These are phyloP conservation scores for Volvariella surrecta DNA, from an alignment of 1,284 basidiomycete genomes.

Conservation along the genomic window DNA sequence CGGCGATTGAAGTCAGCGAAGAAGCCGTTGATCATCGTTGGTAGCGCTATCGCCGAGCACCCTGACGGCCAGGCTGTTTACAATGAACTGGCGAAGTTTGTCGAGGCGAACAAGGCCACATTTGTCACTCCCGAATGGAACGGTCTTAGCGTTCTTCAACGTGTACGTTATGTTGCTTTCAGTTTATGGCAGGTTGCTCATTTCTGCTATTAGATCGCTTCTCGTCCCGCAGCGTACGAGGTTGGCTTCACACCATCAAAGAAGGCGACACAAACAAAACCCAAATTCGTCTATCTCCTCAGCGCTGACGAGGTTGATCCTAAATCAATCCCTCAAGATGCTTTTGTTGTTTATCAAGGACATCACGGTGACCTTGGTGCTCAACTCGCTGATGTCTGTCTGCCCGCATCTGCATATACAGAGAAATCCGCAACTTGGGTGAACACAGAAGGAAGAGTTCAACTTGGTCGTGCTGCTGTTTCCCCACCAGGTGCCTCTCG, in stretches of 20 bases:
- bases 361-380: conserved; percentile 98
- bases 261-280: conserved; percentile 64
- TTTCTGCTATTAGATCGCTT: conserved; percentile 51
- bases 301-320: conserved; percentile 95
- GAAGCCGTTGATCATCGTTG: conserved; percentile 91
- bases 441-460: conserved; percentile 94
- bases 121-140: conserved; percentile 92
- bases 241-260: conserved; percentile 87
- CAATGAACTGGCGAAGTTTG: conserved; percentile 74
- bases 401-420: conserved; percentile 93
- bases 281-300: conserved; percentile 97
- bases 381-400: conserved; percentile 91
- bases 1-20: conserved; percentile 88
- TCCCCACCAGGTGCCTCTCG: conserved; percentile 91
- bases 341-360: conserved; percentile 98
- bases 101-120: conserved; percentile 68
- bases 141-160: conserved; percentile 89
- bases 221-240: conserved; percentile 93
- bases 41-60: conserved; percentile 84
- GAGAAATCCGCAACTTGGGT: conserved; percentile 95
- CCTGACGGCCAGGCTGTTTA: conserved; percentile 79
- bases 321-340: conserved; percentile 84
- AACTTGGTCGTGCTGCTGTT: conserved; percentile 89
- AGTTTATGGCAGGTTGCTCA: too few species aligned
- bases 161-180: conserved; percentile 41